These are phyloP conservation scores for Thelephora ganbajun DNA, from an alignment of 768 basidiomycete species.

Conservation along the genomic window DNA sequence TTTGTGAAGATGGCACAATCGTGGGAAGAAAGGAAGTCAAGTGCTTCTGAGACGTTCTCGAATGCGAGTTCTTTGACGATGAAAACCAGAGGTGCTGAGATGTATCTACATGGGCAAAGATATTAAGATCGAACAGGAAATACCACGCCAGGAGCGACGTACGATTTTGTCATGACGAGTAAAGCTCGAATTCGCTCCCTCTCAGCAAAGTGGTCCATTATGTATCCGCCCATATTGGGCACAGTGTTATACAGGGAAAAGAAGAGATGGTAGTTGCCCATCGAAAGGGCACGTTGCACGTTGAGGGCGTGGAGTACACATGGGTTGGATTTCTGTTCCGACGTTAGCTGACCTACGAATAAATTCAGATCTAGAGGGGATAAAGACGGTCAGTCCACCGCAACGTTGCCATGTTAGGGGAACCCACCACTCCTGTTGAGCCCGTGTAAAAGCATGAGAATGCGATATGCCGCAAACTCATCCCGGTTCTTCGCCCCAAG, in stretches of 20 bases:
- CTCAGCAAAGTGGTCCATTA: conserved; percentile 97
- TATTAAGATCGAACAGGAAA: conserved; percentile 3
- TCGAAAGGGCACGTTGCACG: conserved; percentile 80
- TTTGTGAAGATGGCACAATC: conserved; percentile 53
- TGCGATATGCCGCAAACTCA: conserved; percentile 95
- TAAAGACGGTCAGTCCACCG: conserved; percentile 1
- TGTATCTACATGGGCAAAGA: conserved; percentile 45
- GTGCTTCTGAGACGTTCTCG: conserved; percentile 46
- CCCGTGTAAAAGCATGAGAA: conserved; percentile 90
- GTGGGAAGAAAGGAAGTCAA: conserved; percentile 60
- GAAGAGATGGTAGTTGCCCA: conserved; percentile 88
- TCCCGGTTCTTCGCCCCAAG: conserved; percentile 76
- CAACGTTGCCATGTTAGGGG: conserved; percentile 1
- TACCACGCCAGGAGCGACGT: conserved; percentile 20
- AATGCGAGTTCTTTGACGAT: conserved; percentile 77
- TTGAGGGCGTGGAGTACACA: conserved; percentile 81
- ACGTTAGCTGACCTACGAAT: conserved; percentile 94
- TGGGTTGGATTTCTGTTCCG: conserved; percentile 68
- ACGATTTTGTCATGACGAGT: conserved; percentile 90
- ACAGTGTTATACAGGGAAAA: conserved; percentile 75
- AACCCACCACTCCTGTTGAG: conserved; percentile 80
- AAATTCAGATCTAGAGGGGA: conserved; percentile 74
- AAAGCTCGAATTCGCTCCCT: conserved; percentile 81
- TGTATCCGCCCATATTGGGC: conserved; percentile 96
- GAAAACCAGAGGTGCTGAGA: conserved; percentile 61